These are phyloP conservation scores for Sugiyamaella marilandica DNA, from an alignment of 805 yeast species.

Conservation along the genomic window DNA sequence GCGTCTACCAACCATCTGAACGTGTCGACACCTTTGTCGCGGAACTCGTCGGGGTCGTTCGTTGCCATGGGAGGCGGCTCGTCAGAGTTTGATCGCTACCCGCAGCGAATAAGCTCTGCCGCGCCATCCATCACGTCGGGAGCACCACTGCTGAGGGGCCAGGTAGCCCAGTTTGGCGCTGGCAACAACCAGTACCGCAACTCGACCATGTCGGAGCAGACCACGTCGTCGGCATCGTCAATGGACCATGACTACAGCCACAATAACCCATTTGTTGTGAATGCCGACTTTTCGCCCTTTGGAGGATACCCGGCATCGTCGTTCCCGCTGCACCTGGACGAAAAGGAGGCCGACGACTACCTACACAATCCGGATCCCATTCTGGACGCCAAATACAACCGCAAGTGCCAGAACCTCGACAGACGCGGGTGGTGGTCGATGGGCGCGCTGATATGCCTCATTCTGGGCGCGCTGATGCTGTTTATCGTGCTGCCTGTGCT, in stretches of 20 bases:
- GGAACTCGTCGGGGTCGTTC: conserved; percentile 23
- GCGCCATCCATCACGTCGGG: conserved; percentile 18
- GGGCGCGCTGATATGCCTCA: conserved; percentile 44
- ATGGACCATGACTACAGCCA: conserved; percentile 14
- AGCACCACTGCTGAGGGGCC: conserved; percentile 1
- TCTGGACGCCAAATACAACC: conserved; percentile 78
- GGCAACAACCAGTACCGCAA: conserved; percentile 8
- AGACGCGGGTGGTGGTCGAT: conserved; percentile 33
- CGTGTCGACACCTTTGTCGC: conserved; percentile 15
- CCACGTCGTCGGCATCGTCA: conserved; percentile 21
- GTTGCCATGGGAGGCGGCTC: conserved; percentile 20
- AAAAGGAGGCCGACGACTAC: conserved; percentile 92
- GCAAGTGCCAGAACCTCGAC: conserved; percentile 33
- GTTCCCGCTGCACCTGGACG: conserved; percentile 87
- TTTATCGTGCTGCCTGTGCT: conserved; percentile 79
- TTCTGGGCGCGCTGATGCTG: conserved; percentile 58
- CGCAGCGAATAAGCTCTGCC: conserved; percentile 28
- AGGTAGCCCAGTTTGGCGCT: not conserved
- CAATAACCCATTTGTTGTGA: conserved; percentile 30
- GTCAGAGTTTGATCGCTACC: conserved; percentile 35
- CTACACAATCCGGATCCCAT: conserved; percentile 95
- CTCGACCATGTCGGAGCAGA: conserved; percentile 21
- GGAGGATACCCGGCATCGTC: conserved; percentile 95
- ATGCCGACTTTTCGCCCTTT: conserved; percentile 59
- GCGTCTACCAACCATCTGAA: conserved; percentile 7